Base-by-base conservation (phyloP, 306 rosid species). In the Prunus dulcis region DNA sequence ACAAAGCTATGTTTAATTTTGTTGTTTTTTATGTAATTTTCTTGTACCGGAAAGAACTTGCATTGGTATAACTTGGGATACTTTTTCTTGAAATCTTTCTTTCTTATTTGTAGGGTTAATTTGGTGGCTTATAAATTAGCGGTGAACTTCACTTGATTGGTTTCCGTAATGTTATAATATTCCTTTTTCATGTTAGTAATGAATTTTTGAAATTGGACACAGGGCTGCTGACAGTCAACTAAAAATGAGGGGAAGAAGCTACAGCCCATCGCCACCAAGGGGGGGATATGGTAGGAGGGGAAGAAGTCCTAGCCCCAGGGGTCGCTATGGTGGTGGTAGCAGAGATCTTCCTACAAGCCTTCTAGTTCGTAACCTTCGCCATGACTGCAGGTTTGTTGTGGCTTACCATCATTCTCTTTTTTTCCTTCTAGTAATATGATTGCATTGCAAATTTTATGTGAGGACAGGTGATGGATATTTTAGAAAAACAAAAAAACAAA, bases 341-440 rank as follows among this genome's bases (percentile, higher is more conserved):
- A 82, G 98, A 78, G 99, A 96, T 84, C 93, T 85, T 25, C 98
- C 99, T 13, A 92, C 98, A 22, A 96, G 99, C 20, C 99, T 96
- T 77, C 92, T 96, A 17, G 99, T 96, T 56, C 99, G 99, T 64
- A 96, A 96, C 88, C 99, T 96, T 80, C 92, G 99, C 75, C 98
- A 89, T 72, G 98, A 96, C 58, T 96, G 99, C 52, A 92, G 98
- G 97, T 86, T 52, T 65, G 91, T 78, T 61, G 65, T 14, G 1
- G 8, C 27, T 50, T 13, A 64, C 38, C 20, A 20, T 75, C 15
- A 15, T 5, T 28, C 45, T 6, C 43, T 15, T 62, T 6, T 6
- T 62, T 60, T 13, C 3, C 2, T 47, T 60, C 13, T 23, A 12
- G 28, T 14, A 14, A 6, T 22, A 14, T 10, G 23, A 10, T 56